Base-by-base conservation (phyloP, 768 basidiomycete genomes). In the Mrakia gelida region DNA sequence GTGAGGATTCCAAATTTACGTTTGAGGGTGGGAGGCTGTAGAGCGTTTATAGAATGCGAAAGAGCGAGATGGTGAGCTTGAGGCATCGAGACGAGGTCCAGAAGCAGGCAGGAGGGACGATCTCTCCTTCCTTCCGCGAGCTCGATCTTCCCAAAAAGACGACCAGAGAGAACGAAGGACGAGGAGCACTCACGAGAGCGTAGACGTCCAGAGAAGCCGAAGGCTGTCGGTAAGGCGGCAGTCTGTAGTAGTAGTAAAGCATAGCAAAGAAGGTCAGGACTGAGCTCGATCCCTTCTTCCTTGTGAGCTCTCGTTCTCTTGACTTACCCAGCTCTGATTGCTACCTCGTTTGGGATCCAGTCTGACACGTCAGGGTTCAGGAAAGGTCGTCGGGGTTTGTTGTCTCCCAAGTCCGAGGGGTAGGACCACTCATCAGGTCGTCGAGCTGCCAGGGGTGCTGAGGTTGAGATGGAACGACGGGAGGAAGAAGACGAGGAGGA, bases 381-480 rank as follows among this genome's bases (percentile, higher is more conserved):
- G 45, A 79, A 79, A 34, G 78, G 78, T 49, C 78, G 32, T 28
- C 78, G 41, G n/a, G 78, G 78, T n/a, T 71, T 68, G 67, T 79
- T 75, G 75, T 79, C 78, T 28, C 78, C 78, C 28, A 26, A 41
- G 18, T 43, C 52, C 16, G 78, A 79, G 49, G 78, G 78, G 61
- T 79, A 79, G 2, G 65, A 49, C 78, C 78, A 79, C 38, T 79
- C 78, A 16, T 78, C 77, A 43, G 71, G 77, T 34, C 62, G 72
- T 62, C 77, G 71, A 63, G 68, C 71, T 7, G 23, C 16, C 3
- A 30, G 34, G 9, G 71, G 54, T 7, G 63, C 30, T 3, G 77
- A 73, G 43, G 43, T 30, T 0, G 76, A 41, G 71, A 77, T 30
- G 28, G 71, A 32, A 18, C 76, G 76, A 13, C 61, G 62, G 13